Conservation (phyloP, 108 stramenopile genomes). For the Mayamaea pseudoterrestris region DNA sequence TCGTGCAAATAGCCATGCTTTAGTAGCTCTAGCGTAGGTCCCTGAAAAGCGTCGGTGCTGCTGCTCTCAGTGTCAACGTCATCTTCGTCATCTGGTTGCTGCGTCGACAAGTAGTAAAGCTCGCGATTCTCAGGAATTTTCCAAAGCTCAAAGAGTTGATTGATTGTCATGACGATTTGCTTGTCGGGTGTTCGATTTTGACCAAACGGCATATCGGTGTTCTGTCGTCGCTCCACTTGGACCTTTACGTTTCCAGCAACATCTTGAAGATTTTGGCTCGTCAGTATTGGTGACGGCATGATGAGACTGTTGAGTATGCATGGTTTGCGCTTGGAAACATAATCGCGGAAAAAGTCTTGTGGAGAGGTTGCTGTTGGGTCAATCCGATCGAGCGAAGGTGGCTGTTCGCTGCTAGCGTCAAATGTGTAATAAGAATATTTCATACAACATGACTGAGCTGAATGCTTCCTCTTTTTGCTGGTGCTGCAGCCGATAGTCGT, state of each 20-base stretch:
- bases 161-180: conserved; percentile 20
- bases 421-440: no score
- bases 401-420: no score
- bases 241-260: conserved; percentile 4
- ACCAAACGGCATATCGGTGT: conserved; percentile 17
- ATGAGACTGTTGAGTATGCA: neutral
- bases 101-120: conserved; percentile 15
- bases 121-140: conserved; percentile 13
- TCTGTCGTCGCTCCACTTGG: conserved; percentile 27
- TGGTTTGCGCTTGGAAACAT: neutral
- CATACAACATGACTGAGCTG: no score
- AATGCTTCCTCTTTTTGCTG: no score
- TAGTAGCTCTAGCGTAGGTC: conserved; percentile 13
- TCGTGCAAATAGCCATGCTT: conserved; percentile 5
- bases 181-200: conserved; percentile 19
- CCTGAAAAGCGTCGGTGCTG: conserved; percentile 6
- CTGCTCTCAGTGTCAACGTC: conserved; percentile 1
- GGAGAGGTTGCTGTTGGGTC: neutral
- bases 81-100: conserved; percentile 5
- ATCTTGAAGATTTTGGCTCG: neutral
- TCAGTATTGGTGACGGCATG: neutral
- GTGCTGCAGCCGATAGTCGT: no score
- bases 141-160: conserved; percentile 19
- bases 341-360: neutral
- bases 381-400: conserved; percentile 1